These are phyloP conservation scores for Suillus decipiens DNA, from an alignment of 768 basidiomycete genomes.

Conservation along the genomic window DNA sequence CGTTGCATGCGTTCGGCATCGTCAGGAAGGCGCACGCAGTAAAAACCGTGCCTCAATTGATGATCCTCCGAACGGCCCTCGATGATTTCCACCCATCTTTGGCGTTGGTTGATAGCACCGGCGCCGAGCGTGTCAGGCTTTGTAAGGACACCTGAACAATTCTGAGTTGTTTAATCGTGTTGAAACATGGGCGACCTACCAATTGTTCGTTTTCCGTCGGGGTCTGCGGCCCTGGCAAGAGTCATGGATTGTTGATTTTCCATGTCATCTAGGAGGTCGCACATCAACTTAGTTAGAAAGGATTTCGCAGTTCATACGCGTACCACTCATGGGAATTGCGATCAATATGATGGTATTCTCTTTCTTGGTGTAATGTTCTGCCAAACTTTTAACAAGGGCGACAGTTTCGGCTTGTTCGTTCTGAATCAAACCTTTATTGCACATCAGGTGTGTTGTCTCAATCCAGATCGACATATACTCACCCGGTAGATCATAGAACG, in stretches of 20 bases:
- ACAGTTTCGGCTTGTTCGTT: constrained; percentile 46
- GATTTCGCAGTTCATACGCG: constrained; percentile 6
- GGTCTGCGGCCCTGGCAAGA: constrained; percentile 49
- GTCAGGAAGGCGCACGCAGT: constrained; percentile 44
- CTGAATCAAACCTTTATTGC: constrained; percentile 46
- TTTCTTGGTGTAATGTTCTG: constrained; percentile 44
- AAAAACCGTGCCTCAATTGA: constrained; percentile 42
- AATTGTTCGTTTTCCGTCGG: constrained; percentile 50
- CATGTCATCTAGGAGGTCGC: constrained; percentile 46
- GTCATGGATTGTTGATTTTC: constrained; percentile 57
- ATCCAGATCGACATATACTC: not conserved
- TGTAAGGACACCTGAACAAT: constrained; percentile 49
- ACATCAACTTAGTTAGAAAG: not conserved
- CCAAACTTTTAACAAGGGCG: constrained; percentile 51
- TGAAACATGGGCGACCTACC: constrained; percentile 32
- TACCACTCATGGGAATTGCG: constrained; percentile 55
- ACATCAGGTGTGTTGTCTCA: not conserved
- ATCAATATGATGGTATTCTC: constrained; percentile 57
- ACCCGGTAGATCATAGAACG: constrained; percentile 45
- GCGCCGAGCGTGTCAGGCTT: constrained; percentile 51
- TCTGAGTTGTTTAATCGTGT: not conserved
- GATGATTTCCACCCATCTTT: constrained; percentile 45
- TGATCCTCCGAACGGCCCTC: constrained; percentile 38
- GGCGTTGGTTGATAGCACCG: constrained; percentile 36
- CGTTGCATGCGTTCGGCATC: constrained; percentile 35